Evolutionary conservation across 441 rosid genomes (phyloP), one percentile per base, ranked within the genome.

Genomic region (Biscutella auriculata): DNA sequence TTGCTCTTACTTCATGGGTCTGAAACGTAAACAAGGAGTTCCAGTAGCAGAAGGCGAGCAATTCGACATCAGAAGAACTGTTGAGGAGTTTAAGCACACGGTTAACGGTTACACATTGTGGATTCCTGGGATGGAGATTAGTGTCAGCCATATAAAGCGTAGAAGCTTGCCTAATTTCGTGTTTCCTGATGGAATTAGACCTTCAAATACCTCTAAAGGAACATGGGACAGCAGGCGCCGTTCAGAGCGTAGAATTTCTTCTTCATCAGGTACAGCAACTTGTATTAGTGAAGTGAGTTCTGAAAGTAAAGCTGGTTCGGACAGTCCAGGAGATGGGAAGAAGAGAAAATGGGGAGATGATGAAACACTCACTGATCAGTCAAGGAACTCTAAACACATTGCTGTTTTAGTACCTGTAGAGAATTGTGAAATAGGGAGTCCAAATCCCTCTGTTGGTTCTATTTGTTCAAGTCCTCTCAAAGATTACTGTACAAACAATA

Each of bases 11-110:
- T 93, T 89, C 71, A 93, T 93, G 98, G 98, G 97, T 32, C 78
- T 93, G 77, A 97, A 93, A 67, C 85, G 95, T 36, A 93, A 81
- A 67, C 97, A 83, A 74, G 98, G 96, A 72, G 81, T 75, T 77
- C 78, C 88, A 41, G 88, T 69, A 53, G 77, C 76, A 63, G 96
- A 77, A 75, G 87, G 90, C 4, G 90, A 73, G 60, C 92, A 71
- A 41, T 89, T 93, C 34, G 95, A 93, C 79, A 93, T 93, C 50
- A 79, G 97, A 78, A 53, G 80, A 62, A 89, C 98, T 9, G 96
- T 93, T 30, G 90, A 85, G 33, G 96, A 89, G 73, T 87, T 93
- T 67, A 89, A 87, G 69, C 67, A 42, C 55, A 47, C 86, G 48
- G 97, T 93, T 63, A 82, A 82, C 49, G 5, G 32, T 35, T 89